Conservation (phyloP, 2,329 filamentous ascomycete species). For the Rugonectria rugulosa region DNA sequence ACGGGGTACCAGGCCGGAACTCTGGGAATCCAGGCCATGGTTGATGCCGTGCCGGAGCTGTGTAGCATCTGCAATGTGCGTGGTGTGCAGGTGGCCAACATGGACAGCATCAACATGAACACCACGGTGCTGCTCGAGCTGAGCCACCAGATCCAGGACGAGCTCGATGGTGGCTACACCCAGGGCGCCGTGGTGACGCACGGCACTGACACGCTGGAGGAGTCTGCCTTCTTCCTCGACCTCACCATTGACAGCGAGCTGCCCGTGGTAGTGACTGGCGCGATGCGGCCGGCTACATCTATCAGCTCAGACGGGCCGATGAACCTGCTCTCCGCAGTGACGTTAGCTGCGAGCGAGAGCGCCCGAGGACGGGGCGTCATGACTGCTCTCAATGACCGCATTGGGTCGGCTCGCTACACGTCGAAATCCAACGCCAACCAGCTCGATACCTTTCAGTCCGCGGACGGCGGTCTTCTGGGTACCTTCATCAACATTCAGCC, state of each 20-base stretch:
- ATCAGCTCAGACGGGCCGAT: slow-evolving; percentile 69
- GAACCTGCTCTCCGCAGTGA: slow-evolving; percentile 68
- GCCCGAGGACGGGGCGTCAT: slow-evolving; percentile 62
- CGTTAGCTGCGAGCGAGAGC: slow-evolving; percentile 56
- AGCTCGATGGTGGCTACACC: slow-evolving; percentile 52
- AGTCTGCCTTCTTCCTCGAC: slow-evolving; percentile 70
- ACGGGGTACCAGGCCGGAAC: slow-evolving; percentile 52
- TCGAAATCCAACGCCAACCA: slow-evolving; percentile 70
- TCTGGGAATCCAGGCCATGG: slow-evolving; percentile 58
- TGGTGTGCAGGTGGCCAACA: slow-evolving; percentile 60
- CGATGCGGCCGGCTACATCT: slow-evolving; percentile 70
- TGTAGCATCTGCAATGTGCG: slow-evolving; percentile 61
- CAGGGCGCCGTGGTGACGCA: slow-evolving; percentile 67
- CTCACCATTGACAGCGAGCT: slow-evolving; percentile 63
- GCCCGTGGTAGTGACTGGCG: slow-evolving; percentile 66
- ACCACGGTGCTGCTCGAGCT: slow-evolving; percentile 56
- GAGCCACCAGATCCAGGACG: slow-evolving; percentile 55
- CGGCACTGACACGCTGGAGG: slow-evolving; percentile 71
- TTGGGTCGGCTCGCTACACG: slow-evolving; percentile 63
- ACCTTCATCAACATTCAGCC: slow-evolving; percentile 65
- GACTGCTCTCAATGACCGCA: slow-evolving; percentile 69
- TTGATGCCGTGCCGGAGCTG: slow-evolving; percentile 63
- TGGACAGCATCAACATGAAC: slow-evolving; percentile 57
- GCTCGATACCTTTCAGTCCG: slow-evolving; percentile 67
- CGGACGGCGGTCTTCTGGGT: slow-evolving; percentile 65